Percentiles rank a stretch among this genome's conserved stretches.
Conservation (phyloP, 2,329 filamentous ascomycete species). For the Colletotrichum chrysophilum region DNA sequence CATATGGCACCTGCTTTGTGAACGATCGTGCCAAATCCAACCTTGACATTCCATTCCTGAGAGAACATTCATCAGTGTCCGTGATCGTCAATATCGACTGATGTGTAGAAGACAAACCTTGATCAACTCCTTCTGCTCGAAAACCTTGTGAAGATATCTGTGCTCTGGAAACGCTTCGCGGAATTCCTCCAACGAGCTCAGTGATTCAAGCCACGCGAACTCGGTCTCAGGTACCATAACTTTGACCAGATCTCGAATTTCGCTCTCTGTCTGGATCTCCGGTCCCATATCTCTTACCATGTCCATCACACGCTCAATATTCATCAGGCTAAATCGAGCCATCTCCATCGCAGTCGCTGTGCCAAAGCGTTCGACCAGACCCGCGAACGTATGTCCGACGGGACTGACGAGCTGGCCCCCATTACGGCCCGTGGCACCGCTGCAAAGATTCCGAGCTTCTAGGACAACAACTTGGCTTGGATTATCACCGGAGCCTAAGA, state of each 20-base stretch:
- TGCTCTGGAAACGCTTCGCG: neutral
- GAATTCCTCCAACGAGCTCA: neutral
- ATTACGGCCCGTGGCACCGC: neutral
- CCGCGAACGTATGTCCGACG: neutral
- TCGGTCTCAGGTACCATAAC: neutral
- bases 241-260: neutral
- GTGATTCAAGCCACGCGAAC: neutral
- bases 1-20: neutral
- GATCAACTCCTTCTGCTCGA: neutral
- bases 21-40: neutral
- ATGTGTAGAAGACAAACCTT: neutral
- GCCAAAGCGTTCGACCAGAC: neutral
- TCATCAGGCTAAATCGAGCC: neutral
- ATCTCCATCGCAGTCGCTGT: neutral
- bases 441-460: neutral
- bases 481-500: neutral
- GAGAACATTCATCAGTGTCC: neutral
- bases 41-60: neutral
- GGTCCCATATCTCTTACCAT: neutral
- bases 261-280: neutral
- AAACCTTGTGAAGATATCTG: neutral
- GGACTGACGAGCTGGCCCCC: neutral
- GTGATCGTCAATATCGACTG: fast-evolving
- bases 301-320: neutral
- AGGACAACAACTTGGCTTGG: neutral